These are phyloP conservation scores for Dunaliella primolecta DNA, from an alignment of 139 green algal genomes.

Conservation along the genomic window DNA sequence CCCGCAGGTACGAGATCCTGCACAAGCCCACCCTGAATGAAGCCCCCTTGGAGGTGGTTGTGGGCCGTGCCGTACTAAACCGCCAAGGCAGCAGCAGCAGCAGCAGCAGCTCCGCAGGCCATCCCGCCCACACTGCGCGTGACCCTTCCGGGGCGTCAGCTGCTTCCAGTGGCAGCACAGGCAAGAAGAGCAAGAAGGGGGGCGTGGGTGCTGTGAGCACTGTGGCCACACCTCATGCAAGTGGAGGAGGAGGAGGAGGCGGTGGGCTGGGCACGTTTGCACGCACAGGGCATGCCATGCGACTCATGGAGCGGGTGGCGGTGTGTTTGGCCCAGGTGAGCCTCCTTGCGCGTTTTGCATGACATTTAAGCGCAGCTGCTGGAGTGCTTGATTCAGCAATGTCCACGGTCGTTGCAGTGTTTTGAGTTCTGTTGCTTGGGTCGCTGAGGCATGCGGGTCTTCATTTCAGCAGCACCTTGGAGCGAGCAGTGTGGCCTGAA, in stretches of 20 bases:
- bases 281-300: conserved; percentile 75
- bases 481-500: too few species aligned
- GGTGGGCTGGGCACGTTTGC: conserved; percentile 65
- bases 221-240: not conserved
- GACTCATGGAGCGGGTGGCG: conserved; percentile 87
- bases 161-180: not conserved
- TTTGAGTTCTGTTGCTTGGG: too few species aligned
- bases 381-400: too few species aligned
- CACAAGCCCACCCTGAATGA: conserved; percentile 61
- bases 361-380: not conserved
- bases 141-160: not conserved
- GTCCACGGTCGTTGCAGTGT: too few species aligned
- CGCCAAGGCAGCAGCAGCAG: not conserved
- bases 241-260: not conserved
- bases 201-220: not conserved
- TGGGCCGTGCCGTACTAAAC: conserved; percentile 36
- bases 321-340: conserved; percentile 43
- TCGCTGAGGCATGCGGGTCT: too few species aligned
- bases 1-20: conserved; percentile 50
- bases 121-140: not conserved
- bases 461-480: too few species aligned
- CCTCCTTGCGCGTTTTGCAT: too few species aligned
- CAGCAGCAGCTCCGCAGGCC: not conserved
- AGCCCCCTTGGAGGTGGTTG: conserved; percentile 17
- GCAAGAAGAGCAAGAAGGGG: not conserved